phyloP scores from a whole-genome alignment of 176 grass and related monocot species.

The Puccinellia tenuiflora region DNA sequence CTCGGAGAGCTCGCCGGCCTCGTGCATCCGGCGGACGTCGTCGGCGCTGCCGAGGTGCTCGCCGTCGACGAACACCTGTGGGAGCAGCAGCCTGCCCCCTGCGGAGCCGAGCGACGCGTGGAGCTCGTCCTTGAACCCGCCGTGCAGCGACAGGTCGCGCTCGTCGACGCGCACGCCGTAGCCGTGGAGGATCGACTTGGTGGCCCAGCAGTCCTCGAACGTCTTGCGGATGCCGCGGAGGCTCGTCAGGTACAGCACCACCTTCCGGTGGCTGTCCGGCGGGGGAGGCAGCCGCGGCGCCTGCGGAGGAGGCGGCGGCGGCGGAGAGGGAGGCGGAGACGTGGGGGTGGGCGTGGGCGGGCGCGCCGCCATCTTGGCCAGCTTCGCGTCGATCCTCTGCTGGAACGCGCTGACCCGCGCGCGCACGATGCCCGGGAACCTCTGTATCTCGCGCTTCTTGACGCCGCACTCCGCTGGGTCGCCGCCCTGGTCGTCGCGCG shows the following conservation, averaged over 20 bases:
- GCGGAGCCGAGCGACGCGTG: slow-evolving; percentile 35
- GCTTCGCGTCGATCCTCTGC: slow-evolving; percentile 67
- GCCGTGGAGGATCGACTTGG: slow-evolving; percentile 53
- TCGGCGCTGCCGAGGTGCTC: slow-evolving; percentile 62
- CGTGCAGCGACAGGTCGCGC: slow-evolving; percentile 87
- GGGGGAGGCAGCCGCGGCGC: not conserved
- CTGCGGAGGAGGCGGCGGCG: not conserved
- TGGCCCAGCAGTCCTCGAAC: slow-evolving; percentile 81
- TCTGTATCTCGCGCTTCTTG: slow-evolving; percentile 52
- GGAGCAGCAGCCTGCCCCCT: slow-evolving; percentile 42
- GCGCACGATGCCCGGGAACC: slow-evolving; percentile 61
- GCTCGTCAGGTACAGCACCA: slow-evolving; percentile 85
- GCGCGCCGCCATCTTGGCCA: slow-evolving; percentile 26
- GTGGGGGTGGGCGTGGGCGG: not conserved
- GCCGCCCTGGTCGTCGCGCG: no score
- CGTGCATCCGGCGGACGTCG: slow-evolving; percentile 68
- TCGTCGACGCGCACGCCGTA: slow-evolving; percentile 78
- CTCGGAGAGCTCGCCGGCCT: slow-evolving; percentile 50
- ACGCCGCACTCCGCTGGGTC: no score
- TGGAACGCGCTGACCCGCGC: slow-evolving; percentile 72
- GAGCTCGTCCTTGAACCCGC: slow-evolving; percentile 84
- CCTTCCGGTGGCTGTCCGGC: slow-evolving; percentile 38
- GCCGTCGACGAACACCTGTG: slow-evolving; percentile 67
- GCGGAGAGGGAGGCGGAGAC: not conserved
- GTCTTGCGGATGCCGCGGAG: slow-evolving; percentile 82